Conservation (phyloP, 1,284 basidiomycete species). For the Heterobasidion annosum region DNA sequence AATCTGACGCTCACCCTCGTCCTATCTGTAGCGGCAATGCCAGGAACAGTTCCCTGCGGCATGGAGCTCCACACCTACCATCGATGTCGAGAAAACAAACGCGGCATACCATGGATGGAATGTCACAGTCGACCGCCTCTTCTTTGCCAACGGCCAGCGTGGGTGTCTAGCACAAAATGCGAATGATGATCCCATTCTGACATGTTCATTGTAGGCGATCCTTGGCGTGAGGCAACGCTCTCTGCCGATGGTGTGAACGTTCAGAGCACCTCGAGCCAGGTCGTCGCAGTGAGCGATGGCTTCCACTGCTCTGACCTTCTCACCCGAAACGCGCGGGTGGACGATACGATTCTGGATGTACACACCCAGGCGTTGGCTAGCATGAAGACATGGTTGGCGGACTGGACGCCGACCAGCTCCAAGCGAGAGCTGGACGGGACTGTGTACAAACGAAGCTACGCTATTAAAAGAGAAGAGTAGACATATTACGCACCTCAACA, state of each 20-base stretch:
- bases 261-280: slow-evolving; percentile 40
- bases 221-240: slow-evolving; percentile 62
- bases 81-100: slow-evolving; percentile 35
- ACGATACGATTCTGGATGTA: slow-evolving; percentile 43
- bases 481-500: no score
- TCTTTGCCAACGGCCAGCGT: slow-evolving; percentile 61
- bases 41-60: neutral
- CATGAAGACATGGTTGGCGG: slow-evolving; percentile 43
- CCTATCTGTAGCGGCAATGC: slow-evolving; percentile 17
- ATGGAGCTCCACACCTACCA: slow-evolving; percentile 18
- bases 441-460: no score
- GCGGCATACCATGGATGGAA: slow-evolving; percentile 52
- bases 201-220: slow-evolving; percentile 27
- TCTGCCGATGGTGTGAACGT: slow-evolving; percentile 39
- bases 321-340: slow-evolving; percentile 29
- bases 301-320: slow-evolving; percentile 62
- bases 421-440: no score
- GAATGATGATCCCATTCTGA: neutral
- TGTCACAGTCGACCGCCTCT: slow-evolving; percentile 43
- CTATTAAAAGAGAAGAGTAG: no score
- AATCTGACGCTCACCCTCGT: neutral
- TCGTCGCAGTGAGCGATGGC: slow-evolving; percentile 47
- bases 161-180: neutral
- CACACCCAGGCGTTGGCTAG: slow-evolving; percentile 34
- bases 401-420: slow-evolving; percentile 17